Evolutionary conservation across 192 early-diverging fungal species (phyloP).

Genomic region (Funneliformis geosporum): DNA sequence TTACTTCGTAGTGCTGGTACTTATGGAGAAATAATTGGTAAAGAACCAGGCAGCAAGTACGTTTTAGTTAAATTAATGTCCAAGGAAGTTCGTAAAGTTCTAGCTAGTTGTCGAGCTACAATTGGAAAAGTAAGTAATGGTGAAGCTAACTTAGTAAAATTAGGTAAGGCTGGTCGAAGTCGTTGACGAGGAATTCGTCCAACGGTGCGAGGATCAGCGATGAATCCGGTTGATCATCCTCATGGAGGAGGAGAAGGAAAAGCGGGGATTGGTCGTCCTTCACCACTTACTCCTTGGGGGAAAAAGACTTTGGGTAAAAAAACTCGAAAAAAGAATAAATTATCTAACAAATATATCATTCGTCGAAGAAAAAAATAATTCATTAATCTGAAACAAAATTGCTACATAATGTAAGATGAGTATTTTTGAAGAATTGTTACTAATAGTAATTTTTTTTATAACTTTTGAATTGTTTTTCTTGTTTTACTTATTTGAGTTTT

Average conservation of each 20-base stretch:
- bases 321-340: not conserved
- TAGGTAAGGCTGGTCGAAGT: conserved; percentile 87
- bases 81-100: conserved; percentile 83
- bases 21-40: conserved; percentile 81
- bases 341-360: not conserved
- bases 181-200: conserved; percentile 84
- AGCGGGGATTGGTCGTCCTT: conserved; percentile 73
- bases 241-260: conserved; percentile 95
- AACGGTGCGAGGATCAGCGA: conserved; percentile 87
- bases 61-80: conserved; percentile 83
- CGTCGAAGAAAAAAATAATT: too few relatives aligned
- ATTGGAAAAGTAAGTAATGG: conserved; percentile 91
- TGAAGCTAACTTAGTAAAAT: conserved; percentile 80
- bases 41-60: conserved; percentile 61
- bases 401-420: too few relatives aligned
- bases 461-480: too few relatives aligned
- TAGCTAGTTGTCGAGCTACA: conserved; percentile 81
- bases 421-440: too few relatives aligned
- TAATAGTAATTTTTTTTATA: too few relatives aligned
- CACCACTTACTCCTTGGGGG: conserved; percentile 88
- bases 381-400: too few relatives aligned
- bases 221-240: conserved; percentile 93
- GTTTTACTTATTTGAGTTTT: too few relatives aligned
- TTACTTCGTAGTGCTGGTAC: conserved; percentile 85
- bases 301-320: conserved; percentile 5